phyloP scores from a whole-genome alignment of 164 flowering plant genomes.

The Kingdonia uniflora region DNA sequence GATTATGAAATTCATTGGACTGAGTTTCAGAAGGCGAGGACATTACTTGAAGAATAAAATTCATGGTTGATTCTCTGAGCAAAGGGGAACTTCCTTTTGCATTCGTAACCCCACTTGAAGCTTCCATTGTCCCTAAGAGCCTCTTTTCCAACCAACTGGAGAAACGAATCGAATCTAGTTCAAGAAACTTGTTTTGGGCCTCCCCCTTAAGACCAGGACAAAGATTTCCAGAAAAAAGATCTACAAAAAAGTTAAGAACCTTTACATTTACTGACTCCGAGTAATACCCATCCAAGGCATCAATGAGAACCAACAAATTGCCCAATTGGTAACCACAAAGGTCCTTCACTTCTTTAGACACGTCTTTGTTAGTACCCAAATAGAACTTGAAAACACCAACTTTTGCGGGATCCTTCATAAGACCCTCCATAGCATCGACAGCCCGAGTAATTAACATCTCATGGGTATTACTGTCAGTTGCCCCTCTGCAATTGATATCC shows the following conservation, averaged over 20 bases:
- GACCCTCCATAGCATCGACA: constrained; percentile 43
- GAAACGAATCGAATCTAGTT: constrained; percentile 42
- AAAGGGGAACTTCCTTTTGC: constrained; percentile 47
- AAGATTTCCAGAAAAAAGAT: constrained; percentile 53
- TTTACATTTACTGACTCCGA: constrained; percentile 66
- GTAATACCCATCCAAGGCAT: constrained; percentile 51
- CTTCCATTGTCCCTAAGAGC: constrained; percentile 47
- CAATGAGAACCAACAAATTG: constrained; percentile 63
- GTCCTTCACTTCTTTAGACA: constrained; percentile 28
- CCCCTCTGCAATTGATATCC: constrained; percentile 29
- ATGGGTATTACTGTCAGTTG: constrained; percentile 28
- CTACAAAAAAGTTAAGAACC: constrained; percentile 68
- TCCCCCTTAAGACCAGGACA: constrained; percentile 42
- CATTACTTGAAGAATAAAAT: constrained; percentile 46
- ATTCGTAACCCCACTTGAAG: constrained; percentile 26
- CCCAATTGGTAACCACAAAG: constrained; percentile 44
- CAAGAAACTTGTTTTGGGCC: constrained; percentile 51
- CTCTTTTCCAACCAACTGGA: constrained; percentile 82
- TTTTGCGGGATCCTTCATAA: constrained; percentile 52
- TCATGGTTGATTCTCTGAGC: constrained; percentile 78
- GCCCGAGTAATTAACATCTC: constrained; percentile 44
- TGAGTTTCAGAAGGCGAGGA: constrained; percentile 35
- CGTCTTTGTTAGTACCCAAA: constrained; percentile 39
- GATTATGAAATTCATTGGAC: constrained; percentile 37
- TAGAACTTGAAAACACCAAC: constrained; percentile 41